Conservation (phyloP, 1,284 basidiomycete species). For the Ustilago hordei region DNA sequence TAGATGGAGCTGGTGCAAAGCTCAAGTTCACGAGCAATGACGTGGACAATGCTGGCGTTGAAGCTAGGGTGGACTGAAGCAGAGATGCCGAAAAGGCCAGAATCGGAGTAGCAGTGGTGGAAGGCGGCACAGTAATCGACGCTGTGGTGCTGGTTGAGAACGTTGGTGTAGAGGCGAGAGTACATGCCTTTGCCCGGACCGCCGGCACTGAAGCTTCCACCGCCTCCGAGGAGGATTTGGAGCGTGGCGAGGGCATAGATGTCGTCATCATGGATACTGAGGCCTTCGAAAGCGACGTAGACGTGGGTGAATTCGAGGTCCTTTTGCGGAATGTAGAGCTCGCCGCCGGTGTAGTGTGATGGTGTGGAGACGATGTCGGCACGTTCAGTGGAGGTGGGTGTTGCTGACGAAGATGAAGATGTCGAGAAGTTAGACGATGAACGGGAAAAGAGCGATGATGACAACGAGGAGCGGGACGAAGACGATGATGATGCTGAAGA, state of each 20-base stretch:
- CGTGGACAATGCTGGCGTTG: conserved; percentile 79
- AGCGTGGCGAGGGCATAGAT: conserved; percentile 94
- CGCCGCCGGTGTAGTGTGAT: conserved; percentile 87
- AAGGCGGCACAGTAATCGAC: conserved; percentile 97
- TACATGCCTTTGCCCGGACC: conserved; percentile 99
- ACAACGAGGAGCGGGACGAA: conserved; percentile 73
- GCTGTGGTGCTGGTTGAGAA: conserved; percentile 92
- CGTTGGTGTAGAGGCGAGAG: conserved; percentile 94
- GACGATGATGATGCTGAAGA: conserved; percentile 53
- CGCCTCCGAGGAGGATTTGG: conserved; percentile 93
- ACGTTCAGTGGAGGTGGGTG: conserved; percentile 36
- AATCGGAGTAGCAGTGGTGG: conserved; percentile 97
- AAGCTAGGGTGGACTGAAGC: conserved; percentile 83
- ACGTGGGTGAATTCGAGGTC: conserved; percentile 89
- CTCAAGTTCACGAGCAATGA: conserved; percentile 83
- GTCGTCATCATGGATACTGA: conserved; percentile 91
- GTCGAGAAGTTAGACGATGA: conserved; percentile 59
- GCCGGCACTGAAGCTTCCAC: conserved; percentile 93
- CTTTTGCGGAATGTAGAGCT: conserved; percentile 75
- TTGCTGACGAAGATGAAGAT: conserved; percentile 52
- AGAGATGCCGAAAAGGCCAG: conserved; percentile 91
- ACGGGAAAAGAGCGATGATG: conserved; percentile 73
- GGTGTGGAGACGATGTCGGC: conserved; percentile 67
- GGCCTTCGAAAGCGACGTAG: conserved; percentile 91
- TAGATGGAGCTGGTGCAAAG: conserved; percentile 67